phyloP scores from a whole-genome alignment of 2,329 filamentous ascomycete species.

The Onygenales sp. region DNA sequence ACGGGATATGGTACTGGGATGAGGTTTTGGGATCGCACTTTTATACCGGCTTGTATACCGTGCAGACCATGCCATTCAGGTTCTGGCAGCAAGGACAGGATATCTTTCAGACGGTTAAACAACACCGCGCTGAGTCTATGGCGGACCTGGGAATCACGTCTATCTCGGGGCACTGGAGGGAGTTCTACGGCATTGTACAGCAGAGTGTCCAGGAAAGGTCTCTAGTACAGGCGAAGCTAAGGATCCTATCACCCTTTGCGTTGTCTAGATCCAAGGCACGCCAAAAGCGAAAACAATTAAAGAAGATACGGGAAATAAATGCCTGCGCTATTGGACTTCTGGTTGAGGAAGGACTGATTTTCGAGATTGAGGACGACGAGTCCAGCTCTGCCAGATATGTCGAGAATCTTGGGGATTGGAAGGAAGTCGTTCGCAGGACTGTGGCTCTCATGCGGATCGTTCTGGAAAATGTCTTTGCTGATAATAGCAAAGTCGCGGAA shows the following conservation, averaged over 20 bases:
- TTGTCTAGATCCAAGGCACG: conserved; percentile 65
- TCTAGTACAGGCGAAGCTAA: conserved; percentile 59
- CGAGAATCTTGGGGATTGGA: conserved; percentile 48
- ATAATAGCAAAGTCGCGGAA: conserved; percentile 46
- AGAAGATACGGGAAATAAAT: conserved; percentile 65
- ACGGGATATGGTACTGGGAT: conserved; percentile 95
- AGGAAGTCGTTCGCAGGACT: conserved; percentile 67
- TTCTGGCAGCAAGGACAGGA: conserved; percentile 64
- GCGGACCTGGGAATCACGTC: conserved; percentile 3
- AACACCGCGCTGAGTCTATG: conserved; percentile 21
- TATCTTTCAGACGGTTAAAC: conserved; percentile 51
- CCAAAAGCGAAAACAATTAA: conserved; percentile 62
- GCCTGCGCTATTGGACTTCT: conserved; percentile 80
- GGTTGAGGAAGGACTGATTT: conserved; percentile 72
- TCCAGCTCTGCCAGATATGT: conserved; percentile 45
- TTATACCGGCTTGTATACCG: conserved; percentile 70
- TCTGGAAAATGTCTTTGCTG: conserved; percentile 57
- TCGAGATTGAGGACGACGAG: conserved; percentile 53
- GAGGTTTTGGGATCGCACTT: conserved; percentile 70
- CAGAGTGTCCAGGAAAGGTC: conserved; percentile 66
- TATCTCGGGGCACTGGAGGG: conserved; percentile 36
- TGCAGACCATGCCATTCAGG: conserved; percentile 73
- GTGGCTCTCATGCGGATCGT: conserved; percentile 82
- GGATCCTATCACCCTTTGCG: conserved; percentile 69
- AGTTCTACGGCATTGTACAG: conserved; percentile 73